These are phyloP conservation scores for Rhizopogon vesiculosus DNA, from an alignment of 768 basidiomycete genomes.

Conservation along the genomic window DNA sequence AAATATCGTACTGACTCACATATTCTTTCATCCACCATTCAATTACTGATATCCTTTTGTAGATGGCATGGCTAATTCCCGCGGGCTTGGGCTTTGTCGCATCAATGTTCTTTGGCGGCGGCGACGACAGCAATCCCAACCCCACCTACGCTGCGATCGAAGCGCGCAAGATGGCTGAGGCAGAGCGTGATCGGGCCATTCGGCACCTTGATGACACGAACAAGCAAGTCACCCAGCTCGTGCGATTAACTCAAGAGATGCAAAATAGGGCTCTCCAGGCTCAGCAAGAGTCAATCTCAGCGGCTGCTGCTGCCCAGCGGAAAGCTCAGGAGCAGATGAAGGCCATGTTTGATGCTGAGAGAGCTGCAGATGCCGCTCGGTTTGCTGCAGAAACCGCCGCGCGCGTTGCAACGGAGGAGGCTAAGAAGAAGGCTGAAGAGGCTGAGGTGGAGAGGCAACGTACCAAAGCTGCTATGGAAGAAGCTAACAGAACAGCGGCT, in stretches of 20 bases:
- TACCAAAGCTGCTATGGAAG: not conserved
- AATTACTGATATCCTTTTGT: no score
- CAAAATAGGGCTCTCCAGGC: not conserved
- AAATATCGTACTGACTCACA: no score
- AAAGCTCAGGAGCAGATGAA: not conserved
- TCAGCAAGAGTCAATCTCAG: not conserved
- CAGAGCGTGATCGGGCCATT: not conserved
- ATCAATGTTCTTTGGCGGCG: no score
- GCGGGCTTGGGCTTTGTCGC: no score
- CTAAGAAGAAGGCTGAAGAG: not conserved
- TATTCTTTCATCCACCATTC: no score
- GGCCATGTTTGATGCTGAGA: not conserved
- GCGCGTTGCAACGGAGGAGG: not conserved
- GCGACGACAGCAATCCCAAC: not conserved
- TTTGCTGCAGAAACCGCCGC: not conserved
- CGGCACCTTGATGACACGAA: not conserved
- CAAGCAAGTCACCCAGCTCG: not conserved
- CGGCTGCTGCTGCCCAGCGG: not conserved
- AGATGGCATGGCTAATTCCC: no score
- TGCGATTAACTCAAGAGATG: not conserved
- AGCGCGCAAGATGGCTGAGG: not conserved
- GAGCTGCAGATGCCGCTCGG: not conserved
- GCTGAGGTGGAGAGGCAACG: not conserved
- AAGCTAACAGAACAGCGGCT: not conserved
- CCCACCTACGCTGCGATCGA: not conserved